Conservation (phyloP, 1,139 yeast species). For the Saccharomycopsis hybrid region DNA sequence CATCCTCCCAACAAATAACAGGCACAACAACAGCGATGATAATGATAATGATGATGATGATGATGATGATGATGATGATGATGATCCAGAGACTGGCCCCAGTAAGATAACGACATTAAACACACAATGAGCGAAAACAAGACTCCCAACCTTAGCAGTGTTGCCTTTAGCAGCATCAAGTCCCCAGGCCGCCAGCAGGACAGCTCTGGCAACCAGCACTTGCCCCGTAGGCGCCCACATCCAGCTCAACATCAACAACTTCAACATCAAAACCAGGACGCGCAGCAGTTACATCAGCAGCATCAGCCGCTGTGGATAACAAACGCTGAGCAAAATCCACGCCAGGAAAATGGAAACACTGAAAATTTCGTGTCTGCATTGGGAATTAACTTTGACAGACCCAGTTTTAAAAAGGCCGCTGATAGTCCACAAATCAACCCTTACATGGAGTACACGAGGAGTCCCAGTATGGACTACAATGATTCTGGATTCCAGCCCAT, state of each 20-base stretch:
- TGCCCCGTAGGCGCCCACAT: not conserved
- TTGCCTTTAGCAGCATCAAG: not conserved
- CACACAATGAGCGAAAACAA: too few relatives aligned
- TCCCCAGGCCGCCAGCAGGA: not conserved
- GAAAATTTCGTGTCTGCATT: slow-evolving; percentile 12
- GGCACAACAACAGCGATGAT: too few relatives aligned
- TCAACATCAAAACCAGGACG: not conserved
- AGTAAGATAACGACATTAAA: too few relatives aligned
- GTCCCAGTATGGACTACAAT: slow-evolving; percentile 1
- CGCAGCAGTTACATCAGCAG: not conserved
- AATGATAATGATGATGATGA: too few relatives aligned
- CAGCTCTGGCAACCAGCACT: not conserved
- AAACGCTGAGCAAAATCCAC: not conserved
- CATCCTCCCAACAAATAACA: too few relatives aligned
- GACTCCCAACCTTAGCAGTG: not conserved
- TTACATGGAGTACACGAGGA: not conserved
- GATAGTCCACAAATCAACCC: slow-evolving; percentile 5
- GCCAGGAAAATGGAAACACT: too few relatives aligned
- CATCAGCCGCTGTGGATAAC: not conserved
- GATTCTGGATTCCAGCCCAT: slow-evolving; percentile 13
- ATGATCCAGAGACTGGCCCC: too few relatives aligned
- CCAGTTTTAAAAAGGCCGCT: not conserved
- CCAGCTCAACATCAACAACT: not conserved
- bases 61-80: too few relatives aligned
- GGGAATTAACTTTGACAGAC: slow-evolving; percentile 15